These are phyloP conservation scores for Prosopis cineraria DNA, from an alignment of 306 rosid species.

Conservation along the genomic window DNA sequence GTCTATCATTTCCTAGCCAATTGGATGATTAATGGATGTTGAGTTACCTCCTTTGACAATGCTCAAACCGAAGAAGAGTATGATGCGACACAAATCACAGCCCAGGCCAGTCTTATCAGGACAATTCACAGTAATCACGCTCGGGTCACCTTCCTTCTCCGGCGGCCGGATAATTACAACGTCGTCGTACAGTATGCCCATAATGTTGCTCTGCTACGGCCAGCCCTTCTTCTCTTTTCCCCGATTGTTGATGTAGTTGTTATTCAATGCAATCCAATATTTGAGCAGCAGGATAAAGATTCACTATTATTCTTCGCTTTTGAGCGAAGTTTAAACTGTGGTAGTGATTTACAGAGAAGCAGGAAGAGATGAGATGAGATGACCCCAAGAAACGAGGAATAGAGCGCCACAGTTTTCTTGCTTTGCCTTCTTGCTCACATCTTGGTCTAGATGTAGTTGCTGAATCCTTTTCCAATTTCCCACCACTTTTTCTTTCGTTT, in stretches of 20 bases:
- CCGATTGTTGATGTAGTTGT: neutral
- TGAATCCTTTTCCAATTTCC: conserved; percentile 35
- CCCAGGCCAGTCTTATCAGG: conserved; percentile 98
- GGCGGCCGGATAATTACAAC: conserved; percentile 67
- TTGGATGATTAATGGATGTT: neutral
- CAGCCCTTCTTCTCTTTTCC: conserved; percentile 15
- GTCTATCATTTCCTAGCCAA: neutral
- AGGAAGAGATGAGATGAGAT: neutral
- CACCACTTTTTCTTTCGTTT: neutral
- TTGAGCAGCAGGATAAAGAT: neutral
- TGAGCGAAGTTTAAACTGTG: conserved; percentile 5
- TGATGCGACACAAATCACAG: conserved; percentile 90
- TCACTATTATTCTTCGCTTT: conserved; percentile 11
- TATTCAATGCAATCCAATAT: conserved; percentile 1
- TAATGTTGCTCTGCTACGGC: conserved; percentile 29
- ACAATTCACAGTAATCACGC: conserved; percentile 82
- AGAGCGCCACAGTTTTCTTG: neutral
- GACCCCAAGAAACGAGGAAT: neutral
- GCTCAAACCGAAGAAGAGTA: conserved; percentile 91
- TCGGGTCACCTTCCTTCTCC: conserved; percentile 71
- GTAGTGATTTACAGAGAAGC: conserved; percentile 7
- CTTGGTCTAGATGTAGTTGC: conserved; percentile 26
- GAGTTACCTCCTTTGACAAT: conserved; percentile 88
- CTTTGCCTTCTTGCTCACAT: conserved; percentile 22
- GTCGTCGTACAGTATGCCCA: conserved; percentile 85